Percentiles rank a stretch among this genome's conserved stretches.
phyloP scores from a whole-genome alignment of 208 protist genomes.

The Acanthamoeba royreba region DNA sequence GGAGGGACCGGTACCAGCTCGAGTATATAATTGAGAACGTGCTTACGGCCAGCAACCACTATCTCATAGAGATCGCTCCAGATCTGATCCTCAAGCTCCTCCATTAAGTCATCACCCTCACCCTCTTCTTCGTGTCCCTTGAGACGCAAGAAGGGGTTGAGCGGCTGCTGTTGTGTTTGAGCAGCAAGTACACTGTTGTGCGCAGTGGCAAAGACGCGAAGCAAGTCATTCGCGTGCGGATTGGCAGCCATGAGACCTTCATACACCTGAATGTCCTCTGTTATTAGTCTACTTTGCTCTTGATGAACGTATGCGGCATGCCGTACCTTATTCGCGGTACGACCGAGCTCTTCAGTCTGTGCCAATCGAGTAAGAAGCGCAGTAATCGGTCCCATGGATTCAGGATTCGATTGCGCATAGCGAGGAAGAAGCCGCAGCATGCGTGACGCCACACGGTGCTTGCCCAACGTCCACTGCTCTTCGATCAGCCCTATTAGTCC shows the following conservation, averaged over 20 bases:
- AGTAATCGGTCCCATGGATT: background rate
- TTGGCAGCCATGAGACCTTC: background rate
- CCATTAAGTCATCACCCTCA: background rate
- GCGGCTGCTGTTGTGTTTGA: background rate
- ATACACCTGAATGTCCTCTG: background rate
- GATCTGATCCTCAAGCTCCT: background rate
- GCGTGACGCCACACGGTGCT: background rate
- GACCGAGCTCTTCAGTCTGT: background rate
- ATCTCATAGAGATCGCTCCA: background rate
- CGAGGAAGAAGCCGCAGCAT: background rate
- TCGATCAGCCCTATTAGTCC: background rate
- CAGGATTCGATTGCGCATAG: background rate
- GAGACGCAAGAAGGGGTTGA: background rate
- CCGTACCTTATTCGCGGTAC: background rate
- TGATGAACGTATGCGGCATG: background rate
- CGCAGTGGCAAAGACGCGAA: background rate
- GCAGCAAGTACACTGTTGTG: background rate
- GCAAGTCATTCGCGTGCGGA: background rate
- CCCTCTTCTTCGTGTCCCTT: background rate
- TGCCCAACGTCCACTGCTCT: background rate
- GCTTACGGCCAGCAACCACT: background rate
- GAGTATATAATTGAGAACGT: background rate
- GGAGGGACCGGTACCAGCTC: background rate
- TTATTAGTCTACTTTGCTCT: background rate
- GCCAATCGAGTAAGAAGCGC: background rate